Evolutionary conservation across 768 basidiomycete species (phyloP).

Genomic region (Tylopilus subfusipes): DNA sequence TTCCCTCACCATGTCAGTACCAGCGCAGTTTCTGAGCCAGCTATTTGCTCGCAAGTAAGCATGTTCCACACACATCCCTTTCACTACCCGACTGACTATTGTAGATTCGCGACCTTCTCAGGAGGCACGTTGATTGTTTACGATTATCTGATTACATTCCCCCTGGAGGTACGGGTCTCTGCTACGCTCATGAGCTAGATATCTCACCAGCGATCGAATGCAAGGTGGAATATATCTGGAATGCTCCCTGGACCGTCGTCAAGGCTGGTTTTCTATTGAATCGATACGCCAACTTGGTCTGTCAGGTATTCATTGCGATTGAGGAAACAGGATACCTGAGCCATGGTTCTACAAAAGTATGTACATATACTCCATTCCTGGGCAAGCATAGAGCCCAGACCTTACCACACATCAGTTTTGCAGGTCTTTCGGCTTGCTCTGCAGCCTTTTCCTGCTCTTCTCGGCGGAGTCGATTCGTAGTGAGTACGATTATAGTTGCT

Average conservation of each 20-base stretch:
- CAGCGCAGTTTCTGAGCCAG: background rate
- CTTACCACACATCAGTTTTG: background rate
- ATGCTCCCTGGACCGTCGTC: background rate
- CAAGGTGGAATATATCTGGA: background rate
- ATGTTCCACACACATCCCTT: background rate
- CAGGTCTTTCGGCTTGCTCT: background rate
- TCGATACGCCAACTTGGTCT: background rate
- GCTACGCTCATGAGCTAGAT: background rate
- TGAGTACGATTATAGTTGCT: slow-evolving; percentile 3
- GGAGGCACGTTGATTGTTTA: background rate
- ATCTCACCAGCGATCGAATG: background rate
- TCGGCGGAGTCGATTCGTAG: slow-evolving; percentile 21
- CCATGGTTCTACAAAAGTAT: background rate
- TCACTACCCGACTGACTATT: background rate
- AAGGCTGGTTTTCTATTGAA: background rate
- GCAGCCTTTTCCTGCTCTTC: background rate
- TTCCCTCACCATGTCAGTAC: background rate
- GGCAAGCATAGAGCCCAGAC: background rate
- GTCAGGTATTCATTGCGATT: background rate
- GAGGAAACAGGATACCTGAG: background rate
- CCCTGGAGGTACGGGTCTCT: background rate
- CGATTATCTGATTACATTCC: background rate
- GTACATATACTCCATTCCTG: background rate
- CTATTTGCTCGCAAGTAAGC: background rate
- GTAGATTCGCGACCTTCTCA: background rate